A percentile compares a stretch with the other conserved stretches of the same genome.
Conservation (phyloP, 2,329 filamentous ascomycete species). For the Exophiala spinifera region DNA sequence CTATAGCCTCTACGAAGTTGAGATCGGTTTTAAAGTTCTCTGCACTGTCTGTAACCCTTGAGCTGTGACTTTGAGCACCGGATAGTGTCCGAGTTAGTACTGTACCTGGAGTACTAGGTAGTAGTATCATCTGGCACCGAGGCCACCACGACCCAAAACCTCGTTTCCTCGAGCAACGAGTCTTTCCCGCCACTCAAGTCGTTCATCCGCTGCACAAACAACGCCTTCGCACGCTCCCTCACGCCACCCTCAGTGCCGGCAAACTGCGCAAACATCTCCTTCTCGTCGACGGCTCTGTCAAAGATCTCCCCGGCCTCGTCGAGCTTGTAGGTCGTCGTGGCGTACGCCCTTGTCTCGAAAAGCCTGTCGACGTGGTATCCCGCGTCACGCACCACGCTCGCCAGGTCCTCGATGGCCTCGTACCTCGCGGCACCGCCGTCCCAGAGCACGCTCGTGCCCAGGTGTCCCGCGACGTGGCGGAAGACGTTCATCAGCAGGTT, state of each 20-base stretch:
- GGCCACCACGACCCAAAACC: constrained; percentile 17
- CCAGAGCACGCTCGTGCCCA: constrained; percentile 7
- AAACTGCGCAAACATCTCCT: constrained; percentile 17
- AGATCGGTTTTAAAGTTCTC: no score
- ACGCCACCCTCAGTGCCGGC: not conserved
- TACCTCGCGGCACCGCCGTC: constrained; percentile 1
- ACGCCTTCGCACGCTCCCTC: constrained; percentile 3
- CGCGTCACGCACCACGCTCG: constrained; percentile 10
- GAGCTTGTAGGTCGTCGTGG: constrained; percentile 1
- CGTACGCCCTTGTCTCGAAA: constrained; percentile 17
- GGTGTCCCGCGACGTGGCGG: constrained; percentile 2
- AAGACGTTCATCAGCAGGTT: constrained; percentile 21
- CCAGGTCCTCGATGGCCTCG: constrained; percentile 5
- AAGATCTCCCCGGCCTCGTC: not conserved
- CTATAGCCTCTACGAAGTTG: no score
- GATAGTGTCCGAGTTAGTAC: no score
- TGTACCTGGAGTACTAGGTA: no score
- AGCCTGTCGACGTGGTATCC: constrained; percentile 14
- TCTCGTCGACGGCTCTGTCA: constrained; percentile 11
- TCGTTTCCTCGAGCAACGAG: constrained; percentile 5
- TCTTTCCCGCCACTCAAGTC: not conserved
- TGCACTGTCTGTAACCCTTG: no score
- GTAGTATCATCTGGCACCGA: no score
- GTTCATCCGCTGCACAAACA: constrained; percentile 11
- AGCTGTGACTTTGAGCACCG: no score